A percentile compares a stretch with the other conserved stretches of the same genome.
Evolutionary conservation across 2,329 filamentous ascomycete species (phyloP).

Genomic region (Neofusicoccum parvum): DNA sequence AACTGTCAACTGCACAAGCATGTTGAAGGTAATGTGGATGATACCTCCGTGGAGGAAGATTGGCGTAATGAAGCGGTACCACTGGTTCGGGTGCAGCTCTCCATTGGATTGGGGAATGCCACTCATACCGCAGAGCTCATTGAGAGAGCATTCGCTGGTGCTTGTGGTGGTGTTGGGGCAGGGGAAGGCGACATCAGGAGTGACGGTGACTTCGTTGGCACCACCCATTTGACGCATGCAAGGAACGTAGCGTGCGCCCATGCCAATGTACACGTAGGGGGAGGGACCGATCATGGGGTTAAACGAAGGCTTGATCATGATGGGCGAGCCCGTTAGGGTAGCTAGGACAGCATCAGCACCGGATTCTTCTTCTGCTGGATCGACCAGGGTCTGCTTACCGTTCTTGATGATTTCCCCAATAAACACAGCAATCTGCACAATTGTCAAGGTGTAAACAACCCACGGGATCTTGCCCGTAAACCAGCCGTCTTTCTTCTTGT

Average conservation of each 20-base stretch:
- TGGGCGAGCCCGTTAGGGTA: conserved; percentile 74
- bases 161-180: conserved; percentile 78
- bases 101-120: conserved; percentile 63
- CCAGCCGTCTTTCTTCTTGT: conserved; percentile 52
- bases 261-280: conserved; percentile 87
- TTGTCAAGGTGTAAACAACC: conserved; percentile 78
- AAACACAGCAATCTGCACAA: conserved; percentile 81
- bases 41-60: conserved; percentile 95
- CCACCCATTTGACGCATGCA: conserved; percentile 72
- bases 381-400: conserved; percentile 54
- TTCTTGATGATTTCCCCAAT: conserved; percentile 85
- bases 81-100: conserved; percentile 76
- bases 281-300: conserved; percentile 98
- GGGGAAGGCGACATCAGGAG: conserved; percentile 66
- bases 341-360: conserved; percentile 48
- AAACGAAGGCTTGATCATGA: conserved; percentile 79
- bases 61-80: conserved; percentile 93
- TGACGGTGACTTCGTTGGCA: conserved; percentile 66
- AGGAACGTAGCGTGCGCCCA: conserved; percentile 88
- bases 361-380: not conserved
- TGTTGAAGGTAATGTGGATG: conserved; percentile 94
- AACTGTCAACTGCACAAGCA: conserved; percentile 86
- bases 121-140: conserved; percentile 80
- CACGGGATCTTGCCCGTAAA: conserved; percentile 68
- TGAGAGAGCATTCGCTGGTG: conserved; percentile 68